phyloP scores from a whole-genome alignment of 345 rosid species.

The Citrus unshiu region DNA sequence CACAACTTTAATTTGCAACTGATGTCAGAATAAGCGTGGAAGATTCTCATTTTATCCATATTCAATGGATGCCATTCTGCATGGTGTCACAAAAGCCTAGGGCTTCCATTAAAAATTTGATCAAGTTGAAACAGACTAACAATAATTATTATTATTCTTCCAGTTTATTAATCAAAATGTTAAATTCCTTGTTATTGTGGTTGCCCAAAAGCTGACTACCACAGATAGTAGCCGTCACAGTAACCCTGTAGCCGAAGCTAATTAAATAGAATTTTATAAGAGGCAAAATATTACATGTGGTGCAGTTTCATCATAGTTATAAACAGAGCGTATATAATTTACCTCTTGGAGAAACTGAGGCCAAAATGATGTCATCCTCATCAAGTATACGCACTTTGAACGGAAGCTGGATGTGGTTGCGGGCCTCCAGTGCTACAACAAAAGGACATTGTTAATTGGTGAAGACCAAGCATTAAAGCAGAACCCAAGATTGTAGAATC shows the following conservation, averaged over 20 bases:
- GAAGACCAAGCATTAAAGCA: neutral
- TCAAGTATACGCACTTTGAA: conserved; percentile 64
- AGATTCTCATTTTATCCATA: neutral
- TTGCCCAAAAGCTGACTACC: neutral
- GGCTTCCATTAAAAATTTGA: neutral
- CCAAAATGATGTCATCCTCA: conserved; percentile 57
- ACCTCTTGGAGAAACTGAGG: conserved; percentile 65
- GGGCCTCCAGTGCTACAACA: conserved; percentile 77
- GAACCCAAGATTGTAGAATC: neutral
- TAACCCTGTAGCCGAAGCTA: neutral
- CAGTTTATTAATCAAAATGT: neutral
- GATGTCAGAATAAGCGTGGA: neutral
- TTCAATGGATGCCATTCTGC: neutral
- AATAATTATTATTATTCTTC: neutral
- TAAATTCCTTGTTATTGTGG: neutral
- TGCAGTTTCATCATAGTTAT: neutral
- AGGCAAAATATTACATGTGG: neutral
- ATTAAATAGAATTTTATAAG: neutral
- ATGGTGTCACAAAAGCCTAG: neutral
- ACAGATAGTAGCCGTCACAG: neutral
- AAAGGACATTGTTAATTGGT: conserved; percentile 10
- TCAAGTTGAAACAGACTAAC: neutral
- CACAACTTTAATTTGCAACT: neutral
- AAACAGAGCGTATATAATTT: neutral
- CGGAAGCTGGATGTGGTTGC: conserved; percentile 45